These are phyloP conservation scores for Ustilago loliicola DNA, from an alignment of 1,284 basidiomycete species.

Conservation along the genomic window DNA sequence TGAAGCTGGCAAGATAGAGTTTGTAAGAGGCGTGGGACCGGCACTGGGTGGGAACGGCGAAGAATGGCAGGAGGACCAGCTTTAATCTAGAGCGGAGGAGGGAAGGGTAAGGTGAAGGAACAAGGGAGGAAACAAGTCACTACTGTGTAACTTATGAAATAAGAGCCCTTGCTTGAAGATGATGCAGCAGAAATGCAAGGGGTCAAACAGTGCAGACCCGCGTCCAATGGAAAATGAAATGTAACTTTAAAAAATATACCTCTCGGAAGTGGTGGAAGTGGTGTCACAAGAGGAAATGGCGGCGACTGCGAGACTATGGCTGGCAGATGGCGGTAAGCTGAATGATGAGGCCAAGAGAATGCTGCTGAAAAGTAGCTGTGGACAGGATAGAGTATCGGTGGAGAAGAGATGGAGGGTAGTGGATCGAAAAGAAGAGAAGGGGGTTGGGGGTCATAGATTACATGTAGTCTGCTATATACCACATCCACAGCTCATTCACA, in stretches of 20 bases:
- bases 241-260: no score
- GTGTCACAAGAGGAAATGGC: not conserved
- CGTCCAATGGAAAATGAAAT: slow-evolving; percentile 9
- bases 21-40: no score
- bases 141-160: not conserved
- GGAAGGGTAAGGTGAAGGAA: not conserved
- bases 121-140: slow-evolving; percentile 8
- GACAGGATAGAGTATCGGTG: not conserved
- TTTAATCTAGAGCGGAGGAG: not conserved
- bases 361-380: no score
- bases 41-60: no score
- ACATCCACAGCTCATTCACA: not conserved
- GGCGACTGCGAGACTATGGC: not conserved
- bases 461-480: slow-evolving; percentile 2
- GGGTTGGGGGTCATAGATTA: not conserved
- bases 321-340: not conserved
- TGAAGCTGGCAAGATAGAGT: not conserved
- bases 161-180: slow-evolving; percentile 1
- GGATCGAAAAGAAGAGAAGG: not conserved
- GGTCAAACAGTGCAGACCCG: slow-evolving; percentile 39
- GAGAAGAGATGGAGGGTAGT: not conserved
- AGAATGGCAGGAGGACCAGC: no score
- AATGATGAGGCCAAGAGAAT: no score
- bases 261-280: no score
- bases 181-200: slow-evolving; percentile 33